Base-by-base conservation (phyloP, 2,329 filamentous ascomycete genomes). In the Cladobotryum protrusum region DNA sequence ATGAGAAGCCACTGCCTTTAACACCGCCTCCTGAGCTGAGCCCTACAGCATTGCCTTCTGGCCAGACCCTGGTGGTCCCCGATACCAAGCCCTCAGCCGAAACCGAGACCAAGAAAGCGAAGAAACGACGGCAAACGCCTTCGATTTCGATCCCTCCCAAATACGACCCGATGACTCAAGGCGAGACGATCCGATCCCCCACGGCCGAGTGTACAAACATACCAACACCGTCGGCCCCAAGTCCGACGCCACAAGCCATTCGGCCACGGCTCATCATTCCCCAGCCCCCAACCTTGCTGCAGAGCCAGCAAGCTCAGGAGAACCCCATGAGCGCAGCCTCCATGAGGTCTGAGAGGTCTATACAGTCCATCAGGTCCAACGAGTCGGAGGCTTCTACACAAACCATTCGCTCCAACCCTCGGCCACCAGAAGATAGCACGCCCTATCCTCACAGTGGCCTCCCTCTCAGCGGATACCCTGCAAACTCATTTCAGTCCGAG, bases 201-300 rank as follows among this genome's bases (percentile, higher is more conserved):
- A 17, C 35, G 17, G n/a, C 35, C 12, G 35, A 37, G 7, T n/a
- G 12, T 12, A 37, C 51, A 15, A 46, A 52, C 1, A 44, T 69
- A 3, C 59, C 60, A 0, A 68, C 65, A 0, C 67, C 68, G 0
- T 67, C 66, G 0, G 64, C 61, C 2, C 65, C 66, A 0, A 68
- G 63, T 14, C 64, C 67, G 3, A 68, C 65, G 0, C 64, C 67
- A 0, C 40, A 57, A 18, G 50, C 61, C 0, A 5, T 62, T 13
- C 58, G 67, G 1, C 67, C 68, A 0, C 58, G 57, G 11, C 47
- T 68, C 1, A 52, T 58, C 48, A 62, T 64, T 20, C 59, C 64
- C 1, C 52, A 62, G 11, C 59, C 58, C 1, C 54, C 58, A 19
- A 34, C 52, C 33, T 45, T 52, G n/a, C 18, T 55, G 1, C 47